Evolutionary conservation across 768 basidiomycete species (phyloP).

Genomic region (Cyclocybe aegerita): DNA sequence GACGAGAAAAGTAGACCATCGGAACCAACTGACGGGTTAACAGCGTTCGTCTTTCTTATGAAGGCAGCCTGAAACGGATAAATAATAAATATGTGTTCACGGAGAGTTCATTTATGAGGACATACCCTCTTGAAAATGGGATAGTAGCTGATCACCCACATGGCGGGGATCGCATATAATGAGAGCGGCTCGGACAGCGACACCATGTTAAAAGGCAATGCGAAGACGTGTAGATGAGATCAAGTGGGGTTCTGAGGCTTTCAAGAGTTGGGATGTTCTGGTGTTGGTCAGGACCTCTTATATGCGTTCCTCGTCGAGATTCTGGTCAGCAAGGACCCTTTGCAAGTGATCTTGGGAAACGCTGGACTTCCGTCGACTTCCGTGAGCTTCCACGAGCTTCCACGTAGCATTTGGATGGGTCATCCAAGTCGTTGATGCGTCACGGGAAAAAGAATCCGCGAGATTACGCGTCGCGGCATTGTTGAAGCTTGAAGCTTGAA

Average conservation of each 20-base stretch:
- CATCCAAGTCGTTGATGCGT: too few relatives aligned
- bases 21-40: constrained; percentile 27
- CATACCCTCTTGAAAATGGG: constrained; percentile 27
- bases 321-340: too few relatives aligned
- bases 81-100: background rate
- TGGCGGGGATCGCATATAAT: constrained; percentile 37
- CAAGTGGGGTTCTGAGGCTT: background rate
- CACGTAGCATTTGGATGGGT: too few relatives aligned
- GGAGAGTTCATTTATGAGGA: background rate
- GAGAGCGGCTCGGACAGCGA: constrained; percentile 25
- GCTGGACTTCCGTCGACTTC: too few relatives aligned
- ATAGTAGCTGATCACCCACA: constrained; percentile 31
- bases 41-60: constrained; percentile 16
- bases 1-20: background rate
- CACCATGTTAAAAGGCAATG: constrained; percentile 1
- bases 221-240: background rate
- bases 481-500: too few relatives aligned
- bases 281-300: too few relatives aligned
- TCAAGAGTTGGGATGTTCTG: too few relatives aligned
- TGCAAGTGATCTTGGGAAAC: too few relatives aligned
- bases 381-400: too few relatives aligned
- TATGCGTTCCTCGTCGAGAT: too few relatives aligned
- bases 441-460: too few relatives aligned
- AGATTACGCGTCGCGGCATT: too few relatives aligned
- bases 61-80: background rate